Evolutionary conservation across 2,329 filamentous ascomycete species (phyloP).

Genomic region (Penicillium paneum): DNA sequence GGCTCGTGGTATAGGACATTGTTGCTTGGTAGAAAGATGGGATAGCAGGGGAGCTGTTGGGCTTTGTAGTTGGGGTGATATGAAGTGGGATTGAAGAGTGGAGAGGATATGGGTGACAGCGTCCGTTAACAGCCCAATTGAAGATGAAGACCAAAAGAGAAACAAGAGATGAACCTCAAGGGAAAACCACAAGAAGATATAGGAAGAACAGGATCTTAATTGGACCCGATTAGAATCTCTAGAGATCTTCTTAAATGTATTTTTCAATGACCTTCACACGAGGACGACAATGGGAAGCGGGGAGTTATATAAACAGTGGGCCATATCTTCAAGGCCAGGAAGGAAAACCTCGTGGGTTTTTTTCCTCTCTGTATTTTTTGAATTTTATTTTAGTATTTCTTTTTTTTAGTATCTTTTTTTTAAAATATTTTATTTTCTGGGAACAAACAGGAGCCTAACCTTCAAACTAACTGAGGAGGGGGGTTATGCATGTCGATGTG

Average conservation of each 20-base stretch:
- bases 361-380: background rate
- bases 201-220: constrained; percentile 15
- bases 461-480: constrained; percentile 33
- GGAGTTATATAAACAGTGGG: constrained; percentile 40
- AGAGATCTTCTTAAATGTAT: constrained; percentile 14
- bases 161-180: constrained; percentile 3
- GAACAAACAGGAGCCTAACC: constrained; percentile 38
- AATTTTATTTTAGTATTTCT: constrained; percentile 1
- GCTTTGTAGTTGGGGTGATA: constrained; percentile 5
- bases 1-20: constrained; percentile 27
- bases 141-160: constrained; percentile 10
- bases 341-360: constrained; percentile 8
- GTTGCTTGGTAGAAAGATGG: background rate
- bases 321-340: constrained; percentile 25
- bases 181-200: constrained; percentile 8
- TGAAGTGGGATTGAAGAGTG: constrained; percentile 12
- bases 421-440: constrained; percentile 12
- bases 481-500: constrained; percentile 40
- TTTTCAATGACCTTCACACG: constrained; percentile 13
- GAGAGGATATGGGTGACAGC: constrained; percentile 1
- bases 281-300: constrained; percentile 35
- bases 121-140: constrained; percentile 1
- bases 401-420: constrained; percentile 8
- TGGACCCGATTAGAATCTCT: constrained; percentile 14
- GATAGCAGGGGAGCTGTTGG: background rate